Base-by-base conservation (phyloP, 2,329 filamentous ascomycete genomes). In the Pyrenochaeta sp. region DNA sequence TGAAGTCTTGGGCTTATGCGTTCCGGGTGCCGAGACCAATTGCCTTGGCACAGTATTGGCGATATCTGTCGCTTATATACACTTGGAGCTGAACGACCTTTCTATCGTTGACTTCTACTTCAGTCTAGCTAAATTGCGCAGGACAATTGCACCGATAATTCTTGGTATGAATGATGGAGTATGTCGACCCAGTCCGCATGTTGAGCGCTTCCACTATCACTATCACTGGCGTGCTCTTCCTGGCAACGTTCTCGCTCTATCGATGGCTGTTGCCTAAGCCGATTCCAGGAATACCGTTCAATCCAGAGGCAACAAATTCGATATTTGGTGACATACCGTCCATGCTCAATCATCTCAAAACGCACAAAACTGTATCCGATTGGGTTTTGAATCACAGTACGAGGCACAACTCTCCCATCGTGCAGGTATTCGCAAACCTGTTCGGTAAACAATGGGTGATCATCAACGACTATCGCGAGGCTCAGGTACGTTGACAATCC, bases 381-480 rank as follows among this genome's bases (percentile, higher is more conserved):
- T 61, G 58, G 58, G 15, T 61, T 1, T 15, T 33, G 29, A n/a
- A 14, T 7, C 46, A 54, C 42, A 46, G 50, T 44, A 43, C 18
- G 4, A 31, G 21, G 10, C 50, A 50, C 17, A 35, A 59, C 11
- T 56, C 58, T 11, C 58, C 58, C 7, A 61, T 61, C 27, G 64
- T 78, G 5, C 83, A 85, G 58, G 66, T 79, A 5, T 84, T 83
- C 61, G 63, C 82, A 46, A 67, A 69, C 6, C 81, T 82, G 0
- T 72, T 81, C 14, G 56, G 61, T 1, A 69, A 68, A 23, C 82
- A 81, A 2, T 76, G 73, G 63, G 68, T 84, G 0, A 49, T 84
- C 3, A 56, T 84, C 3, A 68, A 74, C 17, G 80, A 81, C 50
- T 76, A 71, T 9, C 67, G 68, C 3, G 79, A 81, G 62, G 65